A percentile compares a stretch with the other conserved stretches of the same genome.
These are phyloP conservation scores for Podila horticola DNA, from an alignment of 192 early-diverging fungal species.

Conservation along the genomic window DNA sequence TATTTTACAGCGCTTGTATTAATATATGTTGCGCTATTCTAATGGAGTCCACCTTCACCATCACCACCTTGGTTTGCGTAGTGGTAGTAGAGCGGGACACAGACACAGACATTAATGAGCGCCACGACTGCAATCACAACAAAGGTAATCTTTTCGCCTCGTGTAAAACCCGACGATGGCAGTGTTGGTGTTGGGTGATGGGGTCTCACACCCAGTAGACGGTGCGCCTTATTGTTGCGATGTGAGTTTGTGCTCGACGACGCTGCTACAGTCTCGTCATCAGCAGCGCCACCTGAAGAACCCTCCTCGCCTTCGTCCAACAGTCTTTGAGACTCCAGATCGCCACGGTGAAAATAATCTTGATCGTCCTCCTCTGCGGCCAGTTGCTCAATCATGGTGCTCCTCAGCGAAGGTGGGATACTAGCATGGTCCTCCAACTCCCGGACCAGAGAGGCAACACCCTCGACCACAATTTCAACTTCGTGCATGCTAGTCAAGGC, in stretches of 20 bases:
- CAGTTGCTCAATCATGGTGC: conserved; percentile 25
- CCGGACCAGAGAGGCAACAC: conserved; percentile 27
- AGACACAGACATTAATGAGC: conserved; percentile 43
- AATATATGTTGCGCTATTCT: too few relatives aligned
- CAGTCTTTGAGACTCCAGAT: conserved; percentile 11
- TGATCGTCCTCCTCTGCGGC: conserved; percentile 18
- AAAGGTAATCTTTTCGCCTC: conserved; percentile 49
- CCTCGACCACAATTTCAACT: conserved; percentile 33
- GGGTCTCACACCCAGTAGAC: neutral
- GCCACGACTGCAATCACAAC: conserved; percentile 31
- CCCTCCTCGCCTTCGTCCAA: neutral
- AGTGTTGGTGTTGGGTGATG: neutral
- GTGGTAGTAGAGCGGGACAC: conserved; percentile 51
- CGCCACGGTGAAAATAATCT: conserved; percentile 10
- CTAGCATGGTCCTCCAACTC: conserved; percentile 30
- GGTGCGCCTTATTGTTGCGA: neutral
- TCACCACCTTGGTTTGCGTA: conserved; percentile 18
- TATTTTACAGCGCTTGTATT: too few relatives aligned
- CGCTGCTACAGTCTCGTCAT: neutral
- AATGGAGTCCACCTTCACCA: neutral
- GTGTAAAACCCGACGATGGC: conserved; percentile 40
- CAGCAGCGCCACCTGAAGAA: neutral
- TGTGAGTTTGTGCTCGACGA: neutral
- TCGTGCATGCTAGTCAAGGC: conserved; percentile 15
- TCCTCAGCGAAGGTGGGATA: conserved; percentile 16